Evolutionary conservation across 1,284 basidiomycete genomes (phyloP), one percentile per base, ranked within the genome.

Genomic region (Ceratobasidium papillatum): DNA sequence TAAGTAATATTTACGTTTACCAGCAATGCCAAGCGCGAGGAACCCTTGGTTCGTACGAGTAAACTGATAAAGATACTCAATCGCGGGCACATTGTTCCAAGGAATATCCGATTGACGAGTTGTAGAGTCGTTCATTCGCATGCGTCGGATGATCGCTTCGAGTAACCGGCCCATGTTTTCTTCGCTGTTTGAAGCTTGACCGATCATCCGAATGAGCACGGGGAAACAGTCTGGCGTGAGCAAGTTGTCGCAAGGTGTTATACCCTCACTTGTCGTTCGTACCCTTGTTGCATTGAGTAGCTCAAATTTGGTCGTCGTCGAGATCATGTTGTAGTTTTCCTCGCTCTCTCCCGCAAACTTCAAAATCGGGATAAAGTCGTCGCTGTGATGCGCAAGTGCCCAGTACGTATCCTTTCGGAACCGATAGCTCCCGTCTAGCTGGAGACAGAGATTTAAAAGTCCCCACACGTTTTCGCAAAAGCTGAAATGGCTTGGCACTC

Each of bases 191-290:
- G 43, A 5, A 25, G 34, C 9, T 9, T 22, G 27, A 32, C 69
- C 58, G 52, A 73, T 54, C 69, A 73, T 58, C 25, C 56, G 66
- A 30, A 58, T 36, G 7, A 59, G 58, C 2, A 34, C 12, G 1
- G 58, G 58, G n/a, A 59, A 59, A 8, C 36, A 41, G 11, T 25
- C n/a, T 25, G 58, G 58, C 12, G 58, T 59, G 17, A 59, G n/a
- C 9, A 41, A 7, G 17, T 25, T 36, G 1, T 59, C 58, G 34
- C 58, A 59, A 34, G 58, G 34, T 2, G 34, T 38, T 30, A 58
- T 17, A 5, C 22, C n/a, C n/a, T 25, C 5, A 51, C 3, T 3
- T 14, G 2, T 3, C 22, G 14, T 1, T n/a, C 36, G n/a, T 7
- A 52, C 12, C n/a, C 22, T 17, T 52, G 49, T 25, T 9, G 22